Base-by-base conservation (phyloP, 2,329 filamentous ascomycete genomes). In the Fusarium sp. region DNA sequence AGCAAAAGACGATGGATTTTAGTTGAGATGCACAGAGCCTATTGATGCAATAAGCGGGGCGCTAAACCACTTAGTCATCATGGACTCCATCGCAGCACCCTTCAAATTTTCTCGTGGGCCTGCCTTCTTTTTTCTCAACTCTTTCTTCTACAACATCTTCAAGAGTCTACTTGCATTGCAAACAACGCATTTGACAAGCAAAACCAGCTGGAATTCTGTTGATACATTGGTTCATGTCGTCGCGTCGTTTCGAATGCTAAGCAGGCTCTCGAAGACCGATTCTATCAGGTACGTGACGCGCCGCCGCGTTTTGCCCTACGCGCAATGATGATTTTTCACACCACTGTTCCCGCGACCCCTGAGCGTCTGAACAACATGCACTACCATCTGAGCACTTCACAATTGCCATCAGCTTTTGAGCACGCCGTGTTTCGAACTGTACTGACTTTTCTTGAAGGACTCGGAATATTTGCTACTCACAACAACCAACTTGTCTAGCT, bases 361-460 rank as follows among this genome's bases (percentile, higher is more conserved):
- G 85, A 87, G 85, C 85, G 83, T 73, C 65, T 74, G 81, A 85
- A 87, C 82, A 81, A 89, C 87, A 90, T 90, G 87, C 87, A 90
- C 86, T 88, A 90, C 87, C 87, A 90, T 90, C 87, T 90, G 87
- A 87, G 77, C 53, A 46, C 58, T 52, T 38, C 45, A 35, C 41
- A 26, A 26, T 28, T 11, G 34, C 39, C 31, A 3, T 24, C 29
- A 13, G 12, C 25, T 8, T 25, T 52, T 8, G 15, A 22, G 12
- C n/a, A 53, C 24, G 8, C 12, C 8, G 9, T 7, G 13, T 5
- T 11, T n/a, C 10, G n/a, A 35, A 19, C 29, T 5, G 8, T 9
- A 35, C 50, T 65, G 29, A 61, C 55, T 53, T 34, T 19, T 12
- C 38, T 9, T 7, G 7, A 42, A 59, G 42, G 42, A 51, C 32